Conservation (phyloP, 225 moss, liverwort and hornwort species). For the Polytrichum formosum region DNA sequence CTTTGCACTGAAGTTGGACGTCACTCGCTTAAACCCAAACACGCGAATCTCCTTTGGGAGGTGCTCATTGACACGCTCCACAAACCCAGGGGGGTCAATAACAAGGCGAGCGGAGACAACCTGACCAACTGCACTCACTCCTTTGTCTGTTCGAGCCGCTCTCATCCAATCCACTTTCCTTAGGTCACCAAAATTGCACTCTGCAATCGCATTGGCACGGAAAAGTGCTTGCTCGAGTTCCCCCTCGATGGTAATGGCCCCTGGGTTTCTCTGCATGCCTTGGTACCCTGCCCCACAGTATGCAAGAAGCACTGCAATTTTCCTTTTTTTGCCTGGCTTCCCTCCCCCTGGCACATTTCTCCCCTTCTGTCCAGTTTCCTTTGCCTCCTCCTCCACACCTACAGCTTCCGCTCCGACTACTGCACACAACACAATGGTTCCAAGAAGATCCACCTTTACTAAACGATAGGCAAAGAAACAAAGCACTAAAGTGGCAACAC, state of each 20-base stretch:
- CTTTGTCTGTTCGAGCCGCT: slow-evolving; percentile 95
- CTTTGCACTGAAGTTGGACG: slow-evolving; percentile 78
- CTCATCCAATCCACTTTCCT: slow-evolving; percentile 93
- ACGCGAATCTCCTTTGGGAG: slow-evolving; percentile 81
- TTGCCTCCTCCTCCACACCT: slow-evolving; percentile 10
- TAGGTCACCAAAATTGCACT: slow-evolving; percentile 84
- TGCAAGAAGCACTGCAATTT: slow-evolving; percentile 65
- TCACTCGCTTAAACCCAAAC: slow-evolving; percentile 82
- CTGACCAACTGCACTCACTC: slow-evolving; percentile 93
- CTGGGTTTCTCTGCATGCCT: slow-evolving; percentile 79
- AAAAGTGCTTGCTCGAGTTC: slow-evolving; percentile 91
- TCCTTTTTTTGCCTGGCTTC: slow-evolving; percentile 55
- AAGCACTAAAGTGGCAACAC: neutral
- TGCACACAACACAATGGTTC: slow-evolving; percentile 5
- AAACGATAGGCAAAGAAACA: neutral
- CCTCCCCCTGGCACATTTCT: slow-evolving; percentile 37
- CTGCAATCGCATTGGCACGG: slow-evolving; percentile 76
- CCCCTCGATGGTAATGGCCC: slow-evolving; percentile 92
- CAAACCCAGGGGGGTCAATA: slow-evolving; percentile 83
- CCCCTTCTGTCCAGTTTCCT: slow-evolving; percentile 33
- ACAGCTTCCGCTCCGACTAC: slow-evolving; percentile 4
- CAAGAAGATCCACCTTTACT: slow-evolving; percentile 4
- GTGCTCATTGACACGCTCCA: slow-evolving; percentile 83
- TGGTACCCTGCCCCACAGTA: slow-evolving; percentile 71
- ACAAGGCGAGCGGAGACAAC: slow-evolving; percentile 83